phyloP scores from a whole-genome alignment of 2,329 filamentous ascomycete genomes.

The Ceratocystis lukuohia region DNA sequence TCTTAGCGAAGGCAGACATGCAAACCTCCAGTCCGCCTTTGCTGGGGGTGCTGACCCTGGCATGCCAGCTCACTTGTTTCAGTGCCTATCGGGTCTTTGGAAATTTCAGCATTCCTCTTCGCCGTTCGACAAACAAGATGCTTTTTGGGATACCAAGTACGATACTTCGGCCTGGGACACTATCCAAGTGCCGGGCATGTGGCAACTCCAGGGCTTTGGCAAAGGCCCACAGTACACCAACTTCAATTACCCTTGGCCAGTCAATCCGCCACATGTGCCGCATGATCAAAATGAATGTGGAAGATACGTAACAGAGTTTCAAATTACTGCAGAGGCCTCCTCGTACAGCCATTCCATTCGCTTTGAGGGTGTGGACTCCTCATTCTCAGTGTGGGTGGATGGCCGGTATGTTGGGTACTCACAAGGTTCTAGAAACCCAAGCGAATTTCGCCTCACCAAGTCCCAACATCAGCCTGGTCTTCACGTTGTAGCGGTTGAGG shows the following conservation, averaged over 20 bases:
- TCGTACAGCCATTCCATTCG: slow-evolving; percentile 46
- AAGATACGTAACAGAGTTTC: slow-evolving; percentile 46
- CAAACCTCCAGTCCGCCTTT: slow-evolving; percentile 26
- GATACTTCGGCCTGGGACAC: slow-evolving; percentile 31
- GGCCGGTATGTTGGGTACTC: slow-evolving; percentile 54
- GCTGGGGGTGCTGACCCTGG: background rate
- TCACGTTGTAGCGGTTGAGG: slow-evolving; percentile 50
- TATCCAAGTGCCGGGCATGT: slow-evolving; percentile 52
- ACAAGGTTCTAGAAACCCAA: slow-evolving; percentile 58
- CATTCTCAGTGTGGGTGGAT: slow-evolving; percentile 60
- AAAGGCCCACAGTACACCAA: slow-evolving; percentile 56
- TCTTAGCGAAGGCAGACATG: slow-evolving; percentile 39
- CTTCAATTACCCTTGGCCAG: slow-evolving; percentile 51
- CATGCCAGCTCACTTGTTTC: background rate
- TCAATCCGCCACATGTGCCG: slow-evolving; percentile 51
- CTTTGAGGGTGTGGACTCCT: slow-evolving; percentile 62
- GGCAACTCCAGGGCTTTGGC: slow-evolving; percentile 57
- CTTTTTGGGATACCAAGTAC: slow-evolving; percentile 29
- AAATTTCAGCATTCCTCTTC: slow-evolving; percentile 37
- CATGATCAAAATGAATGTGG: slow-evolving; percentile 53
- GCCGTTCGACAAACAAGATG: slow-evolving; percentile 33
- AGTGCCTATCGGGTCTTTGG: slow-evolving; percentile 39
- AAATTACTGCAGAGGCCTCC: slow-evolving; percentile 39
- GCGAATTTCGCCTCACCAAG: slow-evolving; percentile 56
- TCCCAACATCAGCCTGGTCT: slow-evolving; percentile 32